phyloP scores from a whole-genome alignment of 371 early-diverging fungal genomes.

The Haplosporangium sp. region DNA sequence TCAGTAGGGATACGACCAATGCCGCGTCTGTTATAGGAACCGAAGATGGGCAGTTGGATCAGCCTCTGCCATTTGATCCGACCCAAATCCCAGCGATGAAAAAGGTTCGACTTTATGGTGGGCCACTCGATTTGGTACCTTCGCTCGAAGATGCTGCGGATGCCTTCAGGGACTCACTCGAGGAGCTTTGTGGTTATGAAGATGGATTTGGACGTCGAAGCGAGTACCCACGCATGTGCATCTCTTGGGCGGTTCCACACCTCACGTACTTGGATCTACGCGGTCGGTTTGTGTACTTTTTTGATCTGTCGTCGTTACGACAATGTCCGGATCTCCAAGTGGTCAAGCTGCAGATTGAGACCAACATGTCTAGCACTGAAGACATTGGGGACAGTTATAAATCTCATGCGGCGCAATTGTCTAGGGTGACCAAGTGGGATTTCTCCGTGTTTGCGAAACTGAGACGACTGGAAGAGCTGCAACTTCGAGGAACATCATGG shows the following conservation, averaged over 20 bases:
- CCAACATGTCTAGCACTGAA: slow-evolving; percentile 2
- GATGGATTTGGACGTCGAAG: slow-evolving; percentile 18
- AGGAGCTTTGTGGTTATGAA: slow-evolving; percentile 25
- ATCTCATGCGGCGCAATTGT: not conserved
- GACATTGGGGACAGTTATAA: not conserved
- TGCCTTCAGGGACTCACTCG: slow-evolving; percentile 42
- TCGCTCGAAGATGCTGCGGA: slow-evolving; percentile 36
- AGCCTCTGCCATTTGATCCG: slow-evolving; percentile 1
- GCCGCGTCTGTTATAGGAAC: not conserved
- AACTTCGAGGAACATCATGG: slow-evolving; percentile 33
- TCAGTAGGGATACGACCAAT: too few relatives aligned
- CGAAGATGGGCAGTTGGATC: not conserved
- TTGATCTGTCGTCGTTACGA: slow-evolving; percentile 19
- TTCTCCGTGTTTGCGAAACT: slow-evolving; percentile 14
- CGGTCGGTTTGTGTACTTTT: slow-evolving; percentile 34
- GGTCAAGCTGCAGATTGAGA: slow-evolving; percentile 18
- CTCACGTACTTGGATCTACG: slow-evolving; percentile 21
- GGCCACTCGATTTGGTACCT: slow-evolving; percentile 18
- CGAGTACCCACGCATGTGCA: slow-evolving; percentile 18
- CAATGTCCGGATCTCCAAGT: slow-evolving; percentile 21
- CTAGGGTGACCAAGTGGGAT: not conserved
- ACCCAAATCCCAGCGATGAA: slow-evolving; percentile 8
- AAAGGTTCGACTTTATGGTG: slow-evolving; percentile 24
- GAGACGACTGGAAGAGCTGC: slow-evolving; percentile 25
- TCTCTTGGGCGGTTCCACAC: slow-evolving; percentile 19